Evolutionary conservation across 2,329 filamentous ascomycete species (phyloP).

Genomic region (Lasiodiplodia sp.): DNA sequence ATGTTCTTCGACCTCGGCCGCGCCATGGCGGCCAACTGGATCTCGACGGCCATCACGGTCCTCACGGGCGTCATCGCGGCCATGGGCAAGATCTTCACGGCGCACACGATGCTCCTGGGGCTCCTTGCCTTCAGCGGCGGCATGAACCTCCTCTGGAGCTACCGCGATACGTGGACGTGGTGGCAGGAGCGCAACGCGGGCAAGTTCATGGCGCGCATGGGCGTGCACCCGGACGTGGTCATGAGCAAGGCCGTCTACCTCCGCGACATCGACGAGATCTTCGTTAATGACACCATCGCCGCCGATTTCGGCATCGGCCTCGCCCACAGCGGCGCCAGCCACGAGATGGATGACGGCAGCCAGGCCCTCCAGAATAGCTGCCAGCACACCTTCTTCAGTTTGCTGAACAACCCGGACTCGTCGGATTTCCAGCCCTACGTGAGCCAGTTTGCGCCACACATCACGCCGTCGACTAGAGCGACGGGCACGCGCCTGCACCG

Average conservation of each 20-base stretch:
- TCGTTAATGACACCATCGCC: conserved; percentile 47
- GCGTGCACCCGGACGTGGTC: conserved; percentile 76
- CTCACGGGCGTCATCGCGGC: conserved; percentile 70
- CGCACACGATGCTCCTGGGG: conserved; percentile 76
- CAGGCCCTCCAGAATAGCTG: conserved; percentile 32
- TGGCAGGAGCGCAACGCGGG: conserved; percentile 83
- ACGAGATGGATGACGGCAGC: conserved; percentile 34
- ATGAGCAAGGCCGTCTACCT: conserved; percentile 90
- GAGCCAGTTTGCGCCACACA: conserved; percentile 27
- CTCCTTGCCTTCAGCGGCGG: conserved; percentile 73
- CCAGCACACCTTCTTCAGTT: conserved; percentile 47
- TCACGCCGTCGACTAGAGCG: conserved; percentile 35
- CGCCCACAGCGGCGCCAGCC: conserved; percentile 25
- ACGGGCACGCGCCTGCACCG: conserved; percentile 66
- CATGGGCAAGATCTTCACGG: conserved; percentile 71
- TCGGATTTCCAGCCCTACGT: conserved; percentile 18
- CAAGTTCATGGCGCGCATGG: conserved; percentile 81
- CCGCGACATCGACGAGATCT: conserved; percentile 75
- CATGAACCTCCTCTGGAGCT: conserved; percentile 77
- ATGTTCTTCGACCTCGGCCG: conserved; percentile 25
- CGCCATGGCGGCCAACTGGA: conserved; percentile 48
- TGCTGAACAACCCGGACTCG: conserved; percentile 35
- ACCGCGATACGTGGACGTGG: conserved; percentile 77
- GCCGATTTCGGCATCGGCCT: conserved; percentile 21
- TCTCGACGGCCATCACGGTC: conserved; percentile 80